These are phyloP conservation scores for Moricandia moricandioides DNA, from an alignment of 345 rosid genomes.

Conservation along the genomic window DNA sequence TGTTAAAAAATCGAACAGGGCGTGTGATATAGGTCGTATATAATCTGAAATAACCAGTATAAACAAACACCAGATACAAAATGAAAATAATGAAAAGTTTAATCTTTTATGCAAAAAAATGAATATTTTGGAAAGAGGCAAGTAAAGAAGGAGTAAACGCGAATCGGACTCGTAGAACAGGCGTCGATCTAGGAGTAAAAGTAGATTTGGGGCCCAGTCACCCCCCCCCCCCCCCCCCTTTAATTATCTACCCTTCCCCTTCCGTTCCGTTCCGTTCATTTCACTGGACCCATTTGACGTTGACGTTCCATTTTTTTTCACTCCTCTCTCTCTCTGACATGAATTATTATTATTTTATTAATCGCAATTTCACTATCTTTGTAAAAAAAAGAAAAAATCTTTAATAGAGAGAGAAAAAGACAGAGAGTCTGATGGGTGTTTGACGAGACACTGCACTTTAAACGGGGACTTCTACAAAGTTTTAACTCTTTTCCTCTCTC, in stretches of 20 bases:
- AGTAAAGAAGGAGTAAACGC: slow-evolving; percentile 8
- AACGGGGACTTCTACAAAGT: slow-evolving; percentile 36
- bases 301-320: neutral
- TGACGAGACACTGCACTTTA: slow-evolving; percentile 38
- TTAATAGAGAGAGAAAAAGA: neutral
- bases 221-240: slow-evolving; percentile 1
- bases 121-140: too few relatives aligned
- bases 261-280: neutral
- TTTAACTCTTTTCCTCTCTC: slow-evolving; percentile 25
- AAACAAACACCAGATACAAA: too few relatives aligned
- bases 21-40: too few relatives aligned
- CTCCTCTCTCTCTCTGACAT: slow-evolving; percentile 18
- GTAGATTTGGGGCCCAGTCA: slow-evolving; percentile 30
- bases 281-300: slow-evolving; percentile 30
- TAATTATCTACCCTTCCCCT: slow-evolving; percentile 30
- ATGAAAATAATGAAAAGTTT: too few relatives aligned
- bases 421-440: slow-evolving; percentile 14
- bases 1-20: too few relatives aligned
- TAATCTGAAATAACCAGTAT: too few relatives aligned
- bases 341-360: slow-evolving; percentile 17
- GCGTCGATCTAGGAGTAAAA: slow-evolving; percentile 8
- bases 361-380: neutral
- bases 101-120: too few relatives aligned
- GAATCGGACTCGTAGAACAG: slow-evolving; percentile 9
- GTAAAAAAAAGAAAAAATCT: neutral